These are phyloP conservation scores for Leucocoprinus birnbaumii DNA, from an alignment of 768 basidiomycete genomes.

Conservation along the genomic window DNA sequence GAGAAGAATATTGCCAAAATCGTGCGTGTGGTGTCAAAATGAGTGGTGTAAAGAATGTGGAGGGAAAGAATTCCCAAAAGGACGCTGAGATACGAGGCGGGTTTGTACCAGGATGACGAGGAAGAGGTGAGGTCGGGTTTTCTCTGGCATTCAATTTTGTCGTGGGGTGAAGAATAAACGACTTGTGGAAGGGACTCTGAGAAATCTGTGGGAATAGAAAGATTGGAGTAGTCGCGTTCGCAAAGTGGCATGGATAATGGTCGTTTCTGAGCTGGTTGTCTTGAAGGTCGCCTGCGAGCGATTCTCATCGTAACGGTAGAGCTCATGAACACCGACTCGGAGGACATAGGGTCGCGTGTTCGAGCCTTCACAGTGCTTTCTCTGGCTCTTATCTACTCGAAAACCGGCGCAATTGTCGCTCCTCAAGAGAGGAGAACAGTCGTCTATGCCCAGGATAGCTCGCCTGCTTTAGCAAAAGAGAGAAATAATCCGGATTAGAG, in stretches of 20 bases:
- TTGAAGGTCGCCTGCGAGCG: background rate
- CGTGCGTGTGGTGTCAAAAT: background rate
- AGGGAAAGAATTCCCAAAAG: background rate
- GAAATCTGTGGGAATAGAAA: background rate
- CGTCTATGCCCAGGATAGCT: background rate
- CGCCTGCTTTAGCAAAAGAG: background rate
- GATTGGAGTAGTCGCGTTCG: background rate
- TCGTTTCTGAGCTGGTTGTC: background rate
- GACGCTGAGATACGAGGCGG: background rate
- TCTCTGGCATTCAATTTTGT: background rate
- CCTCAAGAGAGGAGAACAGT: background rate
- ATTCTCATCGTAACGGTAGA: no score
- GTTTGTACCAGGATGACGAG: background rate
- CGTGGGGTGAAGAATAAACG: background rate
- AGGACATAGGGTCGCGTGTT: background rate
- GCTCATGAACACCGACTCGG: background rate
- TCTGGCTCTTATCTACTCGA: no score
- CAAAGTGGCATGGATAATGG: background rate
- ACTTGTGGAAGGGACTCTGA: background rate
- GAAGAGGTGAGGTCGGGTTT: background rate
- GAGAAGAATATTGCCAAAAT: background rate
- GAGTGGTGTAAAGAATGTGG: background rate
- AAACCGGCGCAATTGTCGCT: no score
- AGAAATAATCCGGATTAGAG: background rate
- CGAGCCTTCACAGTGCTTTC: no score